Evolutionary conservation across 2,329 filamentous ascomycete genomes (phyloP), one percentile per base, ranked within the genome.

Genomic region (Apiospora hydei): DNA sequence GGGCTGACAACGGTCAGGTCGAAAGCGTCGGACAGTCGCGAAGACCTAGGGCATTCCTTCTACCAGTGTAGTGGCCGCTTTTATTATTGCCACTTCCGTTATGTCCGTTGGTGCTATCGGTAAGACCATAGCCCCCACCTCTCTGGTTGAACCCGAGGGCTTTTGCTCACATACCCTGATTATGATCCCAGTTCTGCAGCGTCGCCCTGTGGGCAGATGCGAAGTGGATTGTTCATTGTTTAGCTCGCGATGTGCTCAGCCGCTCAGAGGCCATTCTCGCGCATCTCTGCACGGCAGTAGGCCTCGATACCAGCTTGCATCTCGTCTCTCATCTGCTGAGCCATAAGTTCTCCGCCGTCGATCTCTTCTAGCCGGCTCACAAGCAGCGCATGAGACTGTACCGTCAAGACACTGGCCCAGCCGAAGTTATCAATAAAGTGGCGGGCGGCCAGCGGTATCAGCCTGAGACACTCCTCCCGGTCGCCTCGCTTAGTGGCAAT

Each of bases 391-490:
- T 64, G 57, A 10, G 57, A 64, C 10, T 41, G 57, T 10, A 64
- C 18, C 30, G 57, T 64, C 57, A 64, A 64, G 57, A 41, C n/a
- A 38, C 57, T 64, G 34, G 57, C n/a, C 57, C 57, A 64, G 57
- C 57, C 57, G 34, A 64, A 64, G 18, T 34, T 64, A 5, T 64
- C 34, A 8, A 64, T 34, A 8, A 64, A 64, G 30, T 64, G 57
- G 34, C 57, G 57, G 34, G 21, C 57, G 57, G 30, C 21, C 21
- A 64, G 57, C 57, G 57, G 57, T 4, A 64, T 8, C 34, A 64
- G 30, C 11, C 34, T 2, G 10, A 41, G 34, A 13, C 57, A 64
- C 30, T 64, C 57, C 34, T 64, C 57, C 10, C 34, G 57, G 21
- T 64, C 57, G 10, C 57, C 57, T 2, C 30, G 18, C 30, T n/a